Evolutionary conservation across 352 stramenopile species (phyloP), one percentile per base, ranked within the genome.

Genomic region (Blastocystis hominis): DNA sequence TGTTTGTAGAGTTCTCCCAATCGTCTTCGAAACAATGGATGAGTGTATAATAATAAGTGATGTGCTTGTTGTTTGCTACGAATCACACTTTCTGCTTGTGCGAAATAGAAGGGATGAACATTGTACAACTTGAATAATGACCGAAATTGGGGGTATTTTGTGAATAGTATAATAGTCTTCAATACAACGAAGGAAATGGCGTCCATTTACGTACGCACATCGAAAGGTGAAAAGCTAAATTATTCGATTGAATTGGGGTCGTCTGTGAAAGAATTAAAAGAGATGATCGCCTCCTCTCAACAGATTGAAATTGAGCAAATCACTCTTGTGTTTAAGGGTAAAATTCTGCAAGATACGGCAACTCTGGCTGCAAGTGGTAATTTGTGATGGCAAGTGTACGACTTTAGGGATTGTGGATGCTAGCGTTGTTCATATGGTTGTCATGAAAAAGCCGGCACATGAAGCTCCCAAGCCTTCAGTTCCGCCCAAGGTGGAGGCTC

Each of bases 361-460:
- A 30, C 68, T 63, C 53, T 84, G 17, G 50, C 59, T 47, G 44
- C 20, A 54, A 68, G 72, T 34, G 72, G 72, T 84, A 50, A 0
- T 4, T 66, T 15, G 53, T 47, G 3, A 36, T 1, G 13, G 68
- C 44, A 17, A 24, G 15, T 20, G 2, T 69, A 54, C 6, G 50
- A 34, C 15, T 46, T 5, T 46, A 84, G 72, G 72, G 30, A 64
- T 84, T 68, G 17, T 24, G 20, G 72, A 84, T n/a, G 72, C 44
- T n/a, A 84, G 72, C 46, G 44, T 84, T 50, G 54, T 84, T 1
- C 72, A 84, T 53, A 84, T 84, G 72, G 72, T 84, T 42, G 50
- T 68, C 9, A 84, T 84, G 72, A 84, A 84, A 53, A 84, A 84
- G n/a, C 66, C 66, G n/a, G 20, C 50, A 34, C 72, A 64, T 10